A percentile compares a stretch with the other conserved stretches of the same genome.
Conservation (phyloP, 2,329 filamentous ascomycete species). For the Gremmenia infestans region DNA sequence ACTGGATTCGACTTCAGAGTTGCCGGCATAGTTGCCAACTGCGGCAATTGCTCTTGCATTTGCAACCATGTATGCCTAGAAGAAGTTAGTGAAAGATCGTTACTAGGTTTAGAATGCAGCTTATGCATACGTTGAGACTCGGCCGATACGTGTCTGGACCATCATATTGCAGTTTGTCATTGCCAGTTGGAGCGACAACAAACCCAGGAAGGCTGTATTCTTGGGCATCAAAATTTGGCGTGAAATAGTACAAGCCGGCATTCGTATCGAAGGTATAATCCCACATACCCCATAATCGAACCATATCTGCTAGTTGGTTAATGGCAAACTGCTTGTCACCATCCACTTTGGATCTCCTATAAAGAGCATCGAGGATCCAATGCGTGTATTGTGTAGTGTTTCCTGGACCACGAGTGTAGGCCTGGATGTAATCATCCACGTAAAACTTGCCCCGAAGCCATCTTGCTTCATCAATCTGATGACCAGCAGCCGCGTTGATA, state of each 20-base stretch:
- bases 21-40: conserved; percentile 34
- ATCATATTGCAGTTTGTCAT: conserved; percentile 30
- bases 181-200: conserved; percentile 28
- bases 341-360: conserved; percentile 35
- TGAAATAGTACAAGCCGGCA: conserved; percentile 38
- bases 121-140: conserved; percentile 32
- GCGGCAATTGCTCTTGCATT: conserved; percentile 37
- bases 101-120: background rate
- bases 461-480: conserved; percentile 36
- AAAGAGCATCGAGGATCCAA: conserved; percentile 34
- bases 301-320: conserved; percentile 38
- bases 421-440: conserved; percentile 36
- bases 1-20: conserved; percentile 27
- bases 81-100: background rate
- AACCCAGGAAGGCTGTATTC: conserved; percentile 39
- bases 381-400: conserved; percentile 35
- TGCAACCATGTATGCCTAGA: conserved; percentile 38
- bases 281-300: conserved; percentile 37
- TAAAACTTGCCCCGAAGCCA: conserved; percentile 38
- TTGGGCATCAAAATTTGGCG: conserved; percentile 40
- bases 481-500: conserved; percentile 34
- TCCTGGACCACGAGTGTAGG: conserved; percentile 35
- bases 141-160: conserved; percentile 40
- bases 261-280: conserved; percentile 32
- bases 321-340: conserved; percentile 35